Percentiles rank a stretch among this genome's conserved stretches.
Evolutionary conservation across 129 eudicot species (phyloP).

Genomic region (Pseudognaphalium luteoalbum): DNA sequence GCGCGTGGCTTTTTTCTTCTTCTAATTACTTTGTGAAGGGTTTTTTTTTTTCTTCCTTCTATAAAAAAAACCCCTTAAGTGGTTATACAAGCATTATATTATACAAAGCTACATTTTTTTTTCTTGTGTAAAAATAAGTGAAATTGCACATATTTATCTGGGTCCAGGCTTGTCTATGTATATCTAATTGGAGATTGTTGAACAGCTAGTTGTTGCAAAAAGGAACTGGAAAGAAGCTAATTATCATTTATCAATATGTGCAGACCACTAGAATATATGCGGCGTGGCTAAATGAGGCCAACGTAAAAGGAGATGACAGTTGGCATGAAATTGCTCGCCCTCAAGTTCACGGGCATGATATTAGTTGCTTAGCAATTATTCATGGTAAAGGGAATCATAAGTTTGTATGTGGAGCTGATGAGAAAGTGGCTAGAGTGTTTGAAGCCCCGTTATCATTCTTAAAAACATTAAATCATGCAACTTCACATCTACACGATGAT

Average conservation of each 20-base stretch:
- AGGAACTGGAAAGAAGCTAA: background rate
- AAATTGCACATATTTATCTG: background rate
- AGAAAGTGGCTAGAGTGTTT: slow-evolving; percentile 96
- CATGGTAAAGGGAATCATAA: slow-evolving; percentile 89
- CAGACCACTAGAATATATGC: slow-evolving; percentile 90
- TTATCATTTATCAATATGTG: slow-evolving; percentile 12
- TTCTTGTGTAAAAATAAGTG: background rate
- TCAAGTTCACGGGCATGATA: slow-evolving; percentile 98
- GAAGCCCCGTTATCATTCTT: slow-evolving; percentile 92
- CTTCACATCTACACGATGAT: slow-evolving; percentile 48
- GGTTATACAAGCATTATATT: no score
- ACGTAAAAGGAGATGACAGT: slow-evolving; percentile 35
- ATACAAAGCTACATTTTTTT: no score
- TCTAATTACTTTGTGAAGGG: no score
- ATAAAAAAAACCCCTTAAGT: no score
- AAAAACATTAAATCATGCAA: slow-evolving; percentile 74
- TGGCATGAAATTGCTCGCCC: slow-evolving; percentile 99
- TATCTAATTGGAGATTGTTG: background rate
- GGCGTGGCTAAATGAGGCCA: slow-evolving; percentile 54
- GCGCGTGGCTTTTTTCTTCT: background rate
- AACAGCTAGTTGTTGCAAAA: background rate
- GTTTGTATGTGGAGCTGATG: slow-evolving; percentile 94
- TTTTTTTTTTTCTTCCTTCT: no score
- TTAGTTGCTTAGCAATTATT: slow-evolving; percentile 72
- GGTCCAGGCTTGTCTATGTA: background rate